These are phyloP conservation scores for Coemansia asiatica DNA, from an alignment of 192 early-diverging fungal genomes.

Conservation along the genomic window DNA sequence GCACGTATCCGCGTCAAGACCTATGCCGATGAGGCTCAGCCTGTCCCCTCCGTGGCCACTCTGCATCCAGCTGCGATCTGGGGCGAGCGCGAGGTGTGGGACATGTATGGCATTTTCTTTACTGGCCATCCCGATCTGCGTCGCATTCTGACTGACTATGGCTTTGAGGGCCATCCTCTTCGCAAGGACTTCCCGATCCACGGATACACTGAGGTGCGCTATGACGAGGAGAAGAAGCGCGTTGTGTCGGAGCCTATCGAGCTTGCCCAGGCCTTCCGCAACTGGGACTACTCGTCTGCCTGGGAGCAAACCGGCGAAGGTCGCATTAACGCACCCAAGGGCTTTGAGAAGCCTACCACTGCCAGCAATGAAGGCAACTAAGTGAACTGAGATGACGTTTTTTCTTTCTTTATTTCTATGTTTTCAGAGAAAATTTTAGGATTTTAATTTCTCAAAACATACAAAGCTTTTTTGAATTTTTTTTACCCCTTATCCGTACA, in stretches of 20 bases:
- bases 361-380: slow-evolving; percentile 10
- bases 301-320: slow-evolving; percentile 86
- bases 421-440: not conserved
- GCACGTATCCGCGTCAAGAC: slow-evolving; percentile 96
- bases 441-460: too few relatives aligned
- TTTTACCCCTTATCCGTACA: too few relatives aligned
- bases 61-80: slow-evolving; percentile 88
- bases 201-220: slow-evolving; percentile 98
- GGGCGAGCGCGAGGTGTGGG: slow-evolving; percentile 97
- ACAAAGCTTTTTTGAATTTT: too few relatives aligned
- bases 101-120: slow-evolving; percentile 99
- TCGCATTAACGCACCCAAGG: slow-evolving; percentile 53
- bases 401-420: not conserved
- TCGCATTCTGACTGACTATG: slow-evolving; percentile 97
- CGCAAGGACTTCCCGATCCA: slow-evolving; percentile 98
- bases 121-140: slow-evolving; percentile 93
- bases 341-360: slow-evolving; percentile 32
- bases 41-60: slow-evolving; percentile 84
- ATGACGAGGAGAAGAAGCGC: slow-evolving; percentile 98
- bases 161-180: slow-evolving; percentile 93
- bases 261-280: slow-evolving; percentile 91
- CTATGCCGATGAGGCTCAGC: slow-evolving; percentile 85
- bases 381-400: not conserved
- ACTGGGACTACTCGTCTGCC: slow-evolving; percentile 93
- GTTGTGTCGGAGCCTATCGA: slow-evolving; percentile 96